Evolutionary conservation across 23 red algal species (phyloP).

Genomic region (Gracilaria domingensis): DNA sequence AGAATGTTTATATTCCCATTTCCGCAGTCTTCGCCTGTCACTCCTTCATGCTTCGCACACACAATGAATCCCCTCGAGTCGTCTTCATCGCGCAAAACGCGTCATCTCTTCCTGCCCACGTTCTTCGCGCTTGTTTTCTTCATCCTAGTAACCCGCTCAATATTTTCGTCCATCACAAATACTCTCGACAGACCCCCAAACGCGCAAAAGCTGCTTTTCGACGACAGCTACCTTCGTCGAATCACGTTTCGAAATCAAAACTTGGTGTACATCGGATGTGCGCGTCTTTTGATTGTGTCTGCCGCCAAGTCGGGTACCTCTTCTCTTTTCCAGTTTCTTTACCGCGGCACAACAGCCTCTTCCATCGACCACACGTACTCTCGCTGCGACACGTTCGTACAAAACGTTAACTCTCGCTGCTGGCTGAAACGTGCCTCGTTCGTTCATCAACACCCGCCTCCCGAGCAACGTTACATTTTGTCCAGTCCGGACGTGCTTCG

Average conservation of each 20-base stretch:
- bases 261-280: conserved; percentile 3
- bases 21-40: too few species aligned
- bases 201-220: too few species aligned
- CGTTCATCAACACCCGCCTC: neutral
- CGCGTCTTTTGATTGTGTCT: neutral
- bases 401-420: neutral
- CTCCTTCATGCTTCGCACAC: too few species aligned
- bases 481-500: neutral
- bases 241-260: neutral
- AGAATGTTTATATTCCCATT: too few species aligned
- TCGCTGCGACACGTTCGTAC: neutral
- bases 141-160: too few species aligned
- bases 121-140: too few species aligned
- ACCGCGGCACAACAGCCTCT: neutral
- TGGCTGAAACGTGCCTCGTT: neutral
- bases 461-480: neutral
- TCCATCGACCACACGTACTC: neutral
- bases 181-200: too few species aligned
- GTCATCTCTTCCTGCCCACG: too few species aligned
- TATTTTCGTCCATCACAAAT: too few species aligned
- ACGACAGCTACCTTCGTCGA: too few species aligned
- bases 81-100: too few species aligned
- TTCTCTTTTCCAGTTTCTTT: neutral
- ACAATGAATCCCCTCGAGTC: too few species aligned
- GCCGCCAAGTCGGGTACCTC: conserved; percentile 12